These are phyloP conservation scores for Aspergillus tanneri DNA, from an alignment of 2,329 filamentous ascomycete genomes.

Conservation along the genomic window DNA sequence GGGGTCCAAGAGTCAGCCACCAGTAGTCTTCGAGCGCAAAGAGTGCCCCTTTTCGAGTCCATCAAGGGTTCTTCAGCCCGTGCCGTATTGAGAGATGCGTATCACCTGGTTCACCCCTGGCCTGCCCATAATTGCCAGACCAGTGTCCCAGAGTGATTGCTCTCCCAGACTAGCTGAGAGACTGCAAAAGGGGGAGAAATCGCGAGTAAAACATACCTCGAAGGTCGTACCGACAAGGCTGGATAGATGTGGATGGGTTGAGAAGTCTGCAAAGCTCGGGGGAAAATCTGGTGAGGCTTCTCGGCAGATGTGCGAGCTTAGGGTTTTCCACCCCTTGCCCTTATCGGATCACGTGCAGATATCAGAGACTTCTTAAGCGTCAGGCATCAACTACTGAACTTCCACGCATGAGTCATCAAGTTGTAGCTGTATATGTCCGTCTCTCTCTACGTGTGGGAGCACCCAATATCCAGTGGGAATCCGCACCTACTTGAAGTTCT, in stretches of 20 bases:
- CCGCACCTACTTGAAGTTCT: constrained; percentile 1
- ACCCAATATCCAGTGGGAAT: neutral
- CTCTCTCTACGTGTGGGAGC: neutral
- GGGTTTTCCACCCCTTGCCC: constrained; percentile 28
- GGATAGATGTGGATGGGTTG: constrained; percentile 27
- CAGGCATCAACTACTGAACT: constrained; percentile 18
- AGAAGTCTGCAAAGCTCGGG: constrained; percentile 10
- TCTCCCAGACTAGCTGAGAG: constrained; percentile 47
- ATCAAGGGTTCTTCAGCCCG: constrained; percentile 69
- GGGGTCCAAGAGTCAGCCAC: constrained; percentile 55
- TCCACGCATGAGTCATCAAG: too few relatives aligned
- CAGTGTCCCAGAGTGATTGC: constrained; percentile 39
- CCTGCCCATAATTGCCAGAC: constrained; percentile 1
- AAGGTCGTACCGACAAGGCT: constrained; percentile 30
- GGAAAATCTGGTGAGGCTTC: constrained; percentile 26
- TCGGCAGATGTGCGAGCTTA: constrained; percentile 34
- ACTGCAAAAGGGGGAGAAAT: constrained; percentile 28
- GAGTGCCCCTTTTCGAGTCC: constrained; percentile 59
- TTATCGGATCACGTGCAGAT: constrained; percentile 32
- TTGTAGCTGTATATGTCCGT: too few relatives aligned
- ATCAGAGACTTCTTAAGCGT: constrained; percentile 6
- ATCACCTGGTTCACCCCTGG: constrained; percentile 35
- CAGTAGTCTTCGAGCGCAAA: constrained; percentile 65
- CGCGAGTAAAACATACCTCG: constrained; percentile 43
- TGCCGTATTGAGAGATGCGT: constrained; percentile 48